Evolutionary conservation across 2,329 filamentous ascomycete genomes (phyloP).

Genomic region (Macrophomina phaseolina): DNA sequence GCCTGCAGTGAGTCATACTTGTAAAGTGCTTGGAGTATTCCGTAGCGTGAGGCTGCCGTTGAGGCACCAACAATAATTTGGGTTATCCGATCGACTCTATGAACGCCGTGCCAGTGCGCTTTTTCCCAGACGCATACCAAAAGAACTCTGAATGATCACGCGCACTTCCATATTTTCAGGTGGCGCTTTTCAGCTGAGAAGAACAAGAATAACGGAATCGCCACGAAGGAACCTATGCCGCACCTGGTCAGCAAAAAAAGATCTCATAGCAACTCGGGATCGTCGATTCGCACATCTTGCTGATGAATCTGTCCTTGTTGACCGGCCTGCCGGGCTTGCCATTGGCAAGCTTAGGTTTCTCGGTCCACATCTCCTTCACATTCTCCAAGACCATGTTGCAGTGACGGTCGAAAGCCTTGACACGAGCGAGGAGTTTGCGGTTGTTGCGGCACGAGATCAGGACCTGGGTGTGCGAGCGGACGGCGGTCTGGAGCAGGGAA

Average conservation of each 20-base stretch:
- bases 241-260: background rate
- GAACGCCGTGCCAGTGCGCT: conserved; percentile 26
- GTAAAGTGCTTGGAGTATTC: background rate
- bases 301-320: conserved; percentile 98
- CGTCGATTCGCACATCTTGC: conserved; percentile 78
- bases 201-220: conserved; percentile 85
- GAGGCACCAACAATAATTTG: conserved; percentile 25
- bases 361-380: conserved; percentile 99
- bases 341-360: conserved; percentile 80
- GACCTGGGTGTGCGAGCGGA: conserved; percentile 92
- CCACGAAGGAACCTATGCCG: conserved; percentile 76
- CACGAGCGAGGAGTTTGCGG: conserved; percentile 93
- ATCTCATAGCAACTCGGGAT: background rate
- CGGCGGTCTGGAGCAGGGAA: conserved; percentile 95
- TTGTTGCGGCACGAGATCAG: conserved; percentile 98
- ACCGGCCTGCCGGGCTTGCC: conserved; percentile 89
- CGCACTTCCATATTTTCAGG: conserved; percentile 17
- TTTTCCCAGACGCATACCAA: conserved; percentile 26
- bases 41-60: conserved; percentile 7
- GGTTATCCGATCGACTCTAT: conserved; percentile 29
- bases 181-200: conserved; percentile 66
- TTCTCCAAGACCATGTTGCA: conserved; percentile 99
- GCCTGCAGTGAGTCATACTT: conserved; percentile 20
- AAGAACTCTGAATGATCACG: conserved; percentile 21
- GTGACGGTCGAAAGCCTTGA: conserved; percentile 98